A percentile compares a stretch with the other conserved stretches of the same genome.
Evolutionary conservation across 305 asterid species (phyloP).

Genomic region (Withania somnifera): DNA sequence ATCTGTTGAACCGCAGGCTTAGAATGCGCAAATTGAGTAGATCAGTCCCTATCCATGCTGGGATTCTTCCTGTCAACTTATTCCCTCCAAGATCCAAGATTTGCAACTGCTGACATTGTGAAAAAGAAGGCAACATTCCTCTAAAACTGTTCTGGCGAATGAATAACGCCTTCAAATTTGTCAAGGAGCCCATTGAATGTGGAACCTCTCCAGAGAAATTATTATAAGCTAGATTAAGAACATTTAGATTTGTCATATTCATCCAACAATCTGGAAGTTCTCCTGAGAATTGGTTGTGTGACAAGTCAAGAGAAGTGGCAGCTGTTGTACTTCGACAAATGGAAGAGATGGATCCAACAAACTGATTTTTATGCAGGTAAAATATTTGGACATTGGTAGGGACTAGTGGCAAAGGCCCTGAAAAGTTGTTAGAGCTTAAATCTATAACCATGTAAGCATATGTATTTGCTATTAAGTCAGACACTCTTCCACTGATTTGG

Average conservation of each 20-base stretch:
- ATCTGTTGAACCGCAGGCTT: constrained; percentile 16
- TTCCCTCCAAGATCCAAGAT: constrained; percentile 21
- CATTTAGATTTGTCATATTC: not conserved
- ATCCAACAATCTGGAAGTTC: constrained; percentile 11
- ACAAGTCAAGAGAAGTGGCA: not conserved
- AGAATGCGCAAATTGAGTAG: not conserved
- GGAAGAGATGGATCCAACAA: constrained; percentile 6
- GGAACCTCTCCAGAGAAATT: constrained; percentile 3
- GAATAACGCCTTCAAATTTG: not conserved
- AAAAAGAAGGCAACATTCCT: constrained; percentile 21
- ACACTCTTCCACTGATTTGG: constrained; percentile 2
- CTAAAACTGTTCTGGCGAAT: constrained; percentile 18
- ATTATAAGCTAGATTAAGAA: constrained; percentile 5
- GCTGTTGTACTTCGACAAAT: not conserved
- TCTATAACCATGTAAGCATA: not conserved
- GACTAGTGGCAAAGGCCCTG: constrained; percentile 22
- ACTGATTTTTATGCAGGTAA: constrained; percentile 16
- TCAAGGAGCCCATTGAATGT: not conserved
- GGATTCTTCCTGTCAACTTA: constrained; percentile 17
- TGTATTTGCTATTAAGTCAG: not conserved
- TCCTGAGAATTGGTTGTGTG: constrained; percentile 1
- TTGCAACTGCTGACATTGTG: not conserved
- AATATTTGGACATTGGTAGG: not conserved
- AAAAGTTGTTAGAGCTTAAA: constrained; percentile 20
- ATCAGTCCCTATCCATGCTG: constrained; percentile 20